Evolutionary conservation across 495 filamentous ascomycete species (phyloP), one percentile per base, ranked within the genome.

Genomic region (Opeltia flavorubescens): DNA sequence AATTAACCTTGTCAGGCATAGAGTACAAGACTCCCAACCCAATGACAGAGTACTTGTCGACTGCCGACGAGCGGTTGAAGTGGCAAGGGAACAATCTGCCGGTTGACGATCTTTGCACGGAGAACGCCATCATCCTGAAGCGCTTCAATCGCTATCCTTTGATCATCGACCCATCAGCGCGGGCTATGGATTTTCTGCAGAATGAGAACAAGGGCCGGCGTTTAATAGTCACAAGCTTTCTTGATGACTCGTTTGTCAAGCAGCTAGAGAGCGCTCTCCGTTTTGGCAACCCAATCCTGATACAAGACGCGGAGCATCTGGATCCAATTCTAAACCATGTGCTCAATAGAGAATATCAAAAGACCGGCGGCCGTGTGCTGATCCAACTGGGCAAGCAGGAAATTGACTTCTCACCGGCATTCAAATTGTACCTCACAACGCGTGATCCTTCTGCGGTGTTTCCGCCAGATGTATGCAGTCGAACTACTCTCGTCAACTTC

Each of bases 341-440:
- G 39, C 78, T 99, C 62, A 99, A 99, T 67, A 96, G 96, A 62
- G 91, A 99, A 58, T 96, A 99, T 63, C 91, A 99, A 63, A 95
- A 88, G 67, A 99, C 91, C n/a, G 91, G 91, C 47, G 91, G 91
- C 12, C 89, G 91, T 73, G 91, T 99, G 30, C 76, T 99, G 40
- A 96, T 96, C 49, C 91, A 96, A 60, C 81, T 99, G 26, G 91
- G 91, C 54, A 95, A 89, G 63, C 93, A 99, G 65, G 89, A 96
- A 62, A 99, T 99, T 47, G 91, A 99, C 65, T 96, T 99, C 65
- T 99, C 91, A 36, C 93, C 91, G 9, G 78, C 89, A 2, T 99
- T 99, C 74, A 89, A 82, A 62, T 74, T 99, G 30, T 99, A 89
- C 65, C 68, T 99, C 44, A 95, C 89, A 1, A 99, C 91, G 1